phyloP scores from a whole-genome alignment of 2,329 filamentous ascomycete genomes.

The Cytospora paraplurivora region DNA sequence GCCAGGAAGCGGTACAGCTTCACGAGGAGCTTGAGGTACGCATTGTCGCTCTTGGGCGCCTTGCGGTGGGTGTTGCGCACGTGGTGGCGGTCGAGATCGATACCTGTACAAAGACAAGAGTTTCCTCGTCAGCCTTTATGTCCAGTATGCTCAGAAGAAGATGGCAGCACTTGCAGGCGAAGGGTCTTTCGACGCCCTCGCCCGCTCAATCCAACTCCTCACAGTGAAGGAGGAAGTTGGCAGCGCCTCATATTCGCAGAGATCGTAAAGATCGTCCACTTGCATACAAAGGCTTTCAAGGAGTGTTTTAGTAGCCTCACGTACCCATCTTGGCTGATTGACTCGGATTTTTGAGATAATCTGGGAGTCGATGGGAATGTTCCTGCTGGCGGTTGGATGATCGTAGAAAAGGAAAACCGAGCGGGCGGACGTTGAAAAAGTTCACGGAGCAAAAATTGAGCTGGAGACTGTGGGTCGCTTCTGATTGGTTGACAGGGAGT shows the following conservation, averaged over 20 bases:
- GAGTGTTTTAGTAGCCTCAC: slow-evolving; percentile 46
- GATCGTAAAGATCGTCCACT: slow-evolving; percentile 43
- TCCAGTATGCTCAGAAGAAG: slow-evolving; percentile 62
- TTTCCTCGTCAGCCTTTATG: slow-evolving; percentile 60
- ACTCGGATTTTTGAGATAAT: slow-evolving; percentile 38
- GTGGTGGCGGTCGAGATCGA: slow-evolving; percentile 72
- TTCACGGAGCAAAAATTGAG: slow-evolving; percentile 26
- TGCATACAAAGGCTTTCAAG: slow-evolving; percentile 50
- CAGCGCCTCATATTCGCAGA: slow-evolving; percentile 30
- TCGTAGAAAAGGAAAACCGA: slow-evolving; percentile 29
- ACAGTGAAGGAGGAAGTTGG: slow-evolving; percentile 15
- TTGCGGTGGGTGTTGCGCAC: slow-evolving; percentile 78
- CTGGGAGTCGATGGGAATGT: slow-evolving; percentile 44
- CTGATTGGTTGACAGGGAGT: slow-evolving; percentile 23
- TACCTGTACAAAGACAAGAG: slow-evolving; percentile 59
- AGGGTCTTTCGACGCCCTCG: slow-evolving; percentile 26
- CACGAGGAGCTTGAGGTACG: slow-evolving; percentile 94
- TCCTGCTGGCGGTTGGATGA: slow-evolving; percentile 41
- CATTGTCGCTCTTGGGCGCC: slow-evolving; percentile 95
- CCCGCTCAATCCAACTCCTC: slow-evolving; percentile 23
- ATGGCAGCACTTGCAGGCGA: slow-evolving; percentile 35
- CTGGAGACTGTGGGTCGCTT: slow-evolving; percentile 22
- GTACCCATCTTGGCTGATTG: slow-evolving; percentile 63
- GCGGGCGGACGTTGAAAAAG: slow-evolving; percentile 24
- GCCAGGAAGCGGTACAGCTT: slow-evolving; percentile 98